These are phyloP conservation scores for Phytophthora aleatoria DNA, from an alignment of 352 stramenopile genomes.

Conservation along the genomic window DNA sequence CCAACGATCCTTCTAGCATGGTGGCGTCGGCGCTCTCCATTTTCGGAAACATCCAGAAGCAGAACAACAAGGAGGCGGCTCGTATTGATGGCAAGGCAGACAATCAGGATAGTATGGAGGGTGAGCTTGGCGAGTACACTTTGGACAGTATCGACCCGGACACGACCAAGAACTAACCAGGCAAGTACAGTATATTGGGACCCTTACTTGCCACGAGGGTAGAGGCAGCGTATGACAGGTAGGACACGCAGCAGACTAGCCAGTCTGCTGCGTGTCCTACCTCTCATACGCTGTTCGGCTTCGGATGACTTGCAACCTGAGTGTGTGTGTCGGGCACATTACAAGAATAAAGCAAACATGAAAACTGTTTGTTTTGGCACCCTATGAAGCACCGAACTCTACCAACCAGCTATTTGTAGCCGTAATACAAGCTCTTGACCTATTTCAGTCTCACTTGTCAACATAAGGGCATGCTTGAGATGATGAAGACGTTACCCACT, in stretches of 20 bases:
- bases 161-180: slow-evolving; percentile 34
- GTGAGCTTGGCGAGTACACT: slow-evolving; percentile 59
- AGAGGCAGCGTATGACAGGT: slow-evolving; percentile 11
- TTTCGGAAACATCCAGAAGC: slow-evolving; percentile 89
- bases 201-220: slow-evolving; percentile 4
- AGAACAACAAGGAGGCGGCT: slow-evolving; percentile 45
- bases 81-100: slow-evolving; percentile 25
- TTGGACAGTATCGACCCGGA: slow-evolving; percentile 62
- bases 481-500: no score
- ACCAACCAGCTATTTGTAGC: no score
- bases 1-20: slow-evolving; percentile 88
- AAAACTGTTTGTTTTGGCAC: background rate
- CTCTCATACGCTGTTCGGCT: no score
- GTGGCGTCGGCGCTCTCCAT: slow-evolving; percentile 89
- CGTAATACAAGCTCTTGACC: background rate
- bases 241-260: background rate
- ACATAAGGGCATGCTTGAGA: no score
- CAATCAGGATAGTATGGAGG: slow-evolving; percentile 15
- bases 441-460: slow-evolving; percentile 18
- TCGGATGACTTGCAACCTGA: no score
- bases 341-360: no score
- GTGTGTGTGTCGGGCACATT: no score
- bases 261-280: no score
- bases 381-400: background rate
- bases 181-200: slow-evolving; percentile 5